phyloP scores from a whole-genome alignment of 768 basidiomycete species.

The Neoboletus brunneissimus region DNA sequence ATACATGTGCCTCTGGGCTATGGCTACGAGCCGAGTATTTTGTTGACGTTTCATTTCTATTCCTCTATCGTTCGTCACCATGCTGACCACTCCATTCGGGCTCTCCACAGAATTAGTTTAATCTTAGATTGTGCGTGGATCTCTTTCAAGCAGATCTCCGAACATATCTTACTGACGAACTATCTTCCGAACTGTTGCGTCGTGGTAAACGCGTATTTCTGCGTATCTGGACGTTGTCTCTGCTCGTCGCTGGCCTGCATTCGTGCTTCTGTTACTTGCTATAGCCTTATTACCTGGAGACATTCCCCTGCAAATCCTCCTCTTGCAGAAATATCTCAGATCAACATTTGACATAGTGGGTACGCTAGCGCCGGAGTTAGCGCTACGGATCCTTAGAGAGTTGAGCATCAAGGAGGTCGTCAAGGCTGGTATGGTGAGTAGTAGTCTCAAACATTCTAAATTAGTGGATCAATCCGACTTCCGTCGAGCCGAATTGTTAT shows the following conservation, averaged over 20 bases:
- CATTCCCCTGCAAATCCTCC: conserved; percentile 76
- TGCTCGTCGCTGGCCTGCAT: conserved; percentile 3
- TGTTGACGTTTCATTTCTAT: not conserved
- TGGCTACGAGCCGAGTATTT: not conserved
- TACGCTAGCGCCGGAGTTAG: conserved; percentile 61
- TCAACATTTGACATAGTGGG: conserved; percentile 84
- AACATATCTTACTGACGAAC: conserved; percentile 5
- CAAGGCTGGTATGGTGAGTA: conserved; percentile 38
- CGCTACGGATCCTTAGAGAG: conserved; percentile 58
- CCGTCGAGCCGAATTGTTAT: not conserved
- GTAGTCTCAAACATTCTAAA: not conserved
- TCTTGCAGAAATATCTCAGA: conserved; percentile 79
- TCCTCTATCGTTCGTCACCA: not conserved
- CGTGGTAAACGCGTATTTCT: not conserved
- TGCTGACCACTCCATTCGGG: conserved; percentile 2
- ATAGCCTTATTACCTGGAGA: conserved; percentile 80
- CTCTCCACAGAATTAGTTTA: conserved; percentile 24
- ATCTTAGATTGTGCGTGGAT: conserved; percentile 27
- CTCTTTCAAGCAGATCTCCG: not conserved
- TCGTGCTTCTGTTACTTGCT: conserved; percentile 3
- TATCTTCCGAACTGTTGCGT: not conserved
- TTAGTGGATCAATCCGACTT: not conserved
- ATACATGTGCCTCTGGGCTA: not conserved
- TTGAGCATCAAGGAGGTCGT: conserved; percentile 62
- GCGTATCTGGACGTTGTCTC: not conserved